Conservation (phyloP, 371 early-diverging fungal genomes). For the Syncephalastrum contaminatum region DNA sequence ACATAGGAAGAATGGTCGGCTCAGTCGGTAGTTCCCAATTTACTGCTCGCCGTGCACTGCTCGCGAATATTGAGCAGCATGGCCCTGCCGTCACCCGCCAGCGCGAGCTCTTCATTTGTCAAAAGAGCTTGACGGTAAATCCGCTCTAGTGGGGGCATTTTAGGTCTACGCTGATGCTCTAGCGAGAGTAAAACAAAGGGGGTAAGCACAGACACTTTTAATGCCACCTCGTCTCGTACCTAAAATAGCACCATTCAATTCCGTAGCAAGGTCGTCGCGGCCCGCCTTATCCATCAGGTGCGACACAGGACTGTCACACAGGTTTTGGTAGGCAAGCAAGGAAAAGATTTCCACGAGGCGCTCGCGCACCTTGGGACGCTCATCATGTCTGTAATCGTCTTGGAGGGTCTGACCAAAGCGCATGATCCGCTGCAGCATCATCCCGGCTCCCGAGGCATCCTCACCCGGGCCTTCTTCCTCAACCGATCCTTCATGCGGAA, state of each 20-base stretch:
- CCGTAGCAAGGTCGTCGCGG: constrained; percentile 66
- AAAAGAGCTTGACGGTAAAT: constrained; percentile 36
- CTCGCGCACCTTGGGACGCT: constrained; percentile 25
- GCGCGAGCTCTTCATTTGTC: constrained; percentile 31
- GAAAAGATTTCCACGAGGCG: constrained; percentile 64
- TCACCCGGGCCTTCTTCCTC: constrained; percentile 23
- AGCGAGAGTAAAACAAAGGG: constrained; percentile 1
- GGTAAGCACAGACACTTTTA: neutral
- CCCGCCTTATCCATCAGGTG: constrained; percentile 52
- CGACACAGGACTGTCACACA: constrained; percentile 50
- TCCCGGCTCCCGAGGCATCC: constrained; percentile 7
- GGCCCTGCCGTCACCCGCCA: constrained; percentile 33
- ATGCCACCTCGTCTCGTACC: constrained; percentile 26
- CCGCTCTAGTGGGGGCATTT: constrained; percentile 32
- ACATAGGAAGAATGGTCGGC: too few relatives aligned
- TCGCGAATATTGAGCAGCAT: constrained; percentile 25
- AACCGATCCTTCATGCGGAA: constrained; percentile 10
- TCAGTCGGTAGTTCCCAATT: too few relatives aligned
- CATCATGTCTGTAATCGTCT: constrained; percentile 64
- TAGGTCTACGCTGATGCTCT: constrained; percentile 29
- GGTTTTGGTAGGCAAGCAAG: constrained; percentile 76
- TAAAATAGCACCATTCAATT: constrained; percentile 74
- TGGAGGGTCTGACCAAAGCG: constrained; percentile 75
- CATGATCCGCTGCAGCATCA: constrained; percentile 49
- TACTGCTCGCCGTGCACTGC: constrained; percentile 3